Base-by-base conservation (phyloP, 768 basidiomycete species). In the Cystobasidium tubakii region DNA sequence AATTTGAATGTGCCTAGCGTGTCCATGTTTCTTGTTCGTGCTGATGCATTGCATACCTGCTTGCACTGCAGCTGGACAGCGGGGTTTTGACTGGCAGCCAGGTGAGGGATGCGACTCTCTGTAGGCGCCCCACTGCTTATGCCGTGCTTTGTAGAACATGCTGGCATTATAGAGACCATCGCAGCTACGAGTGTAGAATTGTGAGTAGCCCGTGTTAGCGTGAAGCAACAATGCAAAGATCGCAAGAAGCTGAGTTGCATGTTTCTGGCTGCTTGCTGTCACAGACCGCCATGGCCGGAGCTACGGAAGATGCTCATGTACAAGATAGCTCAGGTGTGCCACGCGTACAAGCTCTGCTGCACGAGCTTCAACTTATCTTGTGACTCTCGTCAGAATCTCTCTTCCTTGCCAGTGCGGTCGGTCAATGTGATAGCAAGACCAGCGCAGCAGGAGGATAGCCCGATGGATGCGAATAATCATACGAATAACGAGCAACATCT, bases 361-460 rank as follows among this genome's bases (percentile, higher is more conserved):
- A n/a, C 53, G n/a, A 7, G 7, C n/a, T 55, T 23, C 53, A n/a
- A 55, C n/a, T 55, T 6, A 55, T 63, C 1, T 67, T 66, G 6
- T 73, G 74, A 0, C 73, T 76, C n/a, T 74, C 74, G 42, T 73
- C 90, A 1, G 95, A 97, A 76, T 86, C 90, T 1, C 82, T 97
- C 42, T 83, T 97, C 34, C 87, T 88, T 29, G 95, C 97, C 82
- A 86, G 95, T 53, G 86, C 88, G 2, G 86, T 87, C 75, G 94
- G 97, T 74, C 46, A 50, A 50, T 21, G 9, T n/a, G 46, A 50
- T 50, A 9, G 46, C 46, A 50, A 9, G 46, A 19, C 46, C 46
- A 17, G 12, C 21, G 46, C 46, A 50, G 21, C 15, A 50, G 15
- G 46, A 50, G 95, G 96, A 82, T 90, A 87, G 76, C 91, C 90